Evolutionary conservation across 148 eudicot genomes (phyloP), one percentile per base, ranked within the genome.

Genomic region (Mesembryanthemum crystallinum): DNA sequence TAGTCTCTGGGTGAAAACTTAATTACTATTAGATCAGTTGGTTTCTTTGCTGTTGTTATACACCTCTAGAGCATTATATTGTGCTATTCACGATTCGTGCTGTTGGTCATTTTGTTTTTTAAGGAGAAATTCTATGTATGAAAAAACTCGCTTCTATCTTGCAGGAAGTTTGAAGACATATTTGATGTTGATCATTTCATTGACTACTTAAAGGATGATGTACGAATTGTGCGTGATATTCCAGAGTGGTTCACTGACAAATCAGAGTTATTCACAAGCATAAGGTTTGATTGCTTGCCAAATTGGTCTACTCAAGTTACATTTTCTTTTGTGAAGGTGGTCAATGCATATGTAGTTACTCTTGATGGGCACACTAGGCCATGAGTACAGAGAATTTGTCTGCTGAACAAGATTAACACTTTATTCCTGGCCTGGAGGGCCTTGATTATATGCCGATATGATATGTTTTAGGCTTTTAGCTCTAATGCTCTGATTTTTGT

Each of bases 131-230:
- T 18, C 37, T 7, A 8, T 47, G 17, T 23, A 6, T 77, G 28
- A 62, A 58, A 21, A 27, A 24, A 45, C 43, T 52, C 8, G 17
- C 72, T 9, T 73, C 21, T 75, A 12, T 30, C 55, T 37, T 87
- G 78, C 88, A 94, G 98, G 89, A 94, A 94, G 78, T 88, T 92
- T 75, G 96, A 95, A 89, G 99, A 95, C 78, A 92, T 95, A 71
- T 95, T 95, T 86, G 97, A 95, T 78, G 99, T 95, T 42, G 97
- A 95, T 85, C 96, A 95, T 88, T 95, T 95, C 80, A 92, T 95
- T 79, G 97, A 95, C 81, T 95, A 95, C 85, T 84, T 95, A 85
- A 92, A 90, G 90, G 91, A 92, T 78, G 99, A 95, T 80, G 94
- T 95, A 63, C 86, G 80, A 28, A 95, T 95, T 77, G 91, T 95